These are phyloP conservation scores for Epithele typhae DNA, from an alignment of 768 basidiomycete genomes.

Conservation along the genomic window DNA sequence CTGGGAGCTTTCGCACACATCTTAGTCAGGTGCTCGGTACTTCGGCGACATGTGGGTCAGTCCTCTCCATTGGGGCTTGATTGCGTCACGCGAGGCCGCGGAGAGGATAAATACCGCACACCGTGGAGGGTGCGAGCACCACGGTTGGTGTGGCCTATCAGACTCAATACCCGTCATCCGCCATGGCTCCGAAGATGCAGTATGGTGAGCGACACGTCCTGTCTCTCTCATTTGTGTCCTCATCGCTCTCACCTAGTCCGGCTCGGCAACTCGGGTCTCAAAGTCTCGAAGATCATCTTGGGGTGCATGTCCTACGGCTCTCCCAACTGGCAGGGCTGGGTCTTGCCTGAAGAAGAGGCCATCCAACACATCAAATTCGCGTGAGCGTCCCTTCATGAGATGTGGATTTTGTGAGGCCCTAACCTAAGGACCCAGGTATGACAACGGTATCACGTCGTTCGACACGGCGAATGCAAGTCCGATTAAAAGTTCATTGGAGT, in stretches of 20 bases:
- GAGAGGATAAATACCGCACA: too few species aligned
- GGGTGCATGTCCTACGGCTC: slow-evolving; percentile 27
- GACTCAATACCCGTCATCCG: too few species aligned
- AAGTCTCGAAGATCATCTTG: slow-evolving; percentile 35
- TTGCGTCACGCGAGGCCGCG: too few species aligned
- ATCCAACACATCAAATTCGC: slow-evolving; percentile 36
- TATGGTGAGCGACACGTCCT: background rate
- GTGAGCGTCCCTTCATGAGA: slow-evolving; percentile 14
- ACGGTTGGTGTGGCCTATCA: too few species aligned
- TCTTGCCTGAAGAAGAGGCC: slow-evolving; percentile 30
- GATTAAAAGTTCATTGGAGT: background rate
- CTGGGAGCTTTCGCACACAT: too few species aligned
- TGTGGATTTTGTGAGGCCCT: background rate
- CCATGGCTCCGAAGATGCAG: slow-evolving; percentile 3
- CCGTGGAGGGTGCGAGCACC: too few species aligned
- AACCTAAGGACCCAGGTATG: slow-evolving; percentile 23
- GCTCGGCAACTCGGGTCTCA: slow-evolving; percentile 41
- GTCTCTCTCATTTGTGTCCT: background rate
- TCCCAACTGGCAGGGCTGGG: slow-evolving; percentile 32
- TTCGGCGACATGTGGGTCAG: too few species aligned
- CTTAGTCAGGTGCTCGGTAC: too few species aligned
- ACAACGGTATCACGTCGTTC: slow-evolving; percentile 35
- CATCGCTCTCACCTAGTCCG: slow-evolving; percentile 23
- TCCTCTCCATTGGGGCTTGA: too few species aligned
- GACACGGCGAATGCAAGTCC: slow-evolving; percentile 29